These are phyloP conservation scores for Ammopiptanthus mongolicus DNA, from an alignment of 306 rosid species.

Conservation along the genomic window DNA sequence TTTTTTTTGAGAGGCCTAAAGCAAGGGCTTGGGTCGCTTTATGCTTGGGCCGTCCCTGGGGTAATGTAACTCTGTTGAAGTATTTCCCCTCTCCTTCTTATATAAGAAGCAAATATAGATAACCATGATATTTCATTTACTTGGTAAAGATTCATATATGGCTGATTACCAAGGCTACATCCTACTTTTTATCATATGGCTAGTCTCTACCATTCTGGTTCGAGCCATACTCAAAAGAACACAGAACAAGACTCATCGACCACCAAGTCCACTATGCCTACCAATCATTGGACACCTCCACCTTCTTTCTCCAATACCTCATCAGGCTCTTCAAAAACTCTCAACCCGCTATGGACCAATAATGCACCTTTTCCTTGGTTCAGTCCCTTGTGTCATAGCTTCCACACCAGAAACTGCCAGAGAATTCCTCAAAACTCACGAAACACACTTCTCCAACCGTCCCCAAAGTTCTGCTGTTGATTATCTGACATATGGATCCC, in stretches of 20 bases:
- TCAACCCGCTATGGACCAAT: conserved; percentile 54
- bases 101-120: neutral
- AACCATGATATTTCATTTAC: neutral
- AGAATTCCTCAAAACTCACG: conserved; percentile 60
- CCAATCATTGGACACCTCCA: conserved; percentile 68
- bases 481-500: conserved; percentile 48
- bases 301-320: conserved; percentile 45
- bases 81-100: neutral
- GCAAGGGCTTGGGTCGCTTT: too few species aligned
- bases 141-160: conserved; percentile 25
- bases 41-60: too few species aligned
- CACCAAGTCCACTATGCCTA: conserved; percentile 51
- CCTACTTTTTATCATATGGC: conserved; percentile 17
- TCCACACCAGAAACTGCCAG: conserved; percentile 55
- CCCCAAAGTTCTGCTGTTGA: conserved; percentile 41
- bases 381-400: conserved; percentile 46
- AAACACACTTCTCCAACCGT: conserved; percentile 45
- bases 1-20: too few species aligned
- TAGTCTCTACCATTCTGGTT: conserved; percentile 30
- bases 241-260: conserved; percentile 15
- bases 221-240: conserved; percentile 28
- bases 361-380: conserved; percentile 53
- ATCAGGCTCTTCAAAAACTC: conserved; percentile 54
- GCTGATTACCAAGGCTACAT: conserved; percentile 25
- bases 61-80: too few species aligned